A percentile compares a stretch with the other conserved stretches of the same genome.
Evolutionary conservation across 768 basidiomycete species (phyloP).

Genomic region (Trametes villosa): DNA sequence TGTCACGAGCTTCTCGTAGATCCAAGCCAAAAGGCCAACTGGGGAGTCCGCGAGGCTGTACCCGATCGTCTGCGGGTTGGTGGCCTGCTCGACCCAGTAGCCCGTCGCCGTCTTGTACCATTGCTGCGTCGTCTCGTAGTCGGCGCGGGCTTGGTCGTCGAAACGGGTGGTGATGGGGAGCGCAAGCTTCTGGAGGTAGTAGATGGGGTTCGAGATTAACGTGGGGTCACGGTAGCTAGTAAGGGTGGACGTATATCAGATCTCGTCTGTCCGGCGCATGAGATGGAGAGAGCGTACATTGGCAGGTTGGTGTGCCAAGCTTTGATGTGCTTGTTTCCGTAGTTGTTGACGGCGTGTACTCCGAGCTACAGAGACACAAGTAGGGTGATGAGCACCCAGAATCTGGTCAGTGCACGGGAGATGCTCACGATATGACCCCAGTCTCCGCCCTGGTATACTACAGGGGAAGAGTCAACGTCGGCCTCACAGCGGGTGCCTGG

Average conservation of each 20-base stretch:
- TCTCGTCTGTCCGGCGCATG: background rate
- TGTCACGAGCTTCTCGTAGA: conserved; percentile 35
- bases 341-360: conserved; percentile 26
- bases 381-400: background rate
- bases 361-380: conserved; percentile 35
- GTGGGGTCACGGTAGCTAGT: conserved; percentile 27
- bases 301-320: conserved; percentile 41
- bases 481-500: background rate
- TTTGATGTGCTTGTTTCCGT: conserved; percentile 37
- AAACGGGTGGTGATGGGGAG: conserved; percentile 34
- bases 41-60: conserved; percentile 61
- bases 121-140: conserved; percentile 35
- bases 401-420: no score
- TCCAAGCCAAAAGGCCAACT: conserved; percentile 43
- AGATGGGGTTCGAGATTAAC: conserved; percentile 30
- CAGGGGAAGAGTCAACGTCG: background rate
- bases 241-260: background rate
- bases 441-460: conserved; percentile 53
- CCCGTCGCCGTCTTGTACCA: conserved; percentile 40
- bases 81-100: conserved; percentile 44
- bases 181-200: conserved; percentile 31
- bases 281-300: conserved; percentile 24
- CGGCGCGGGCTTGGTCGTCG: conserved; percentile 41
- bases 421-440: conserved; percentile 45
- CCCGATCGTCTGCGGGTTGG: conserved; percentile 41